phyloP scores from a whole-genome alignment of 306 rosid genomes.

The Castanospermum australe region DNA sequence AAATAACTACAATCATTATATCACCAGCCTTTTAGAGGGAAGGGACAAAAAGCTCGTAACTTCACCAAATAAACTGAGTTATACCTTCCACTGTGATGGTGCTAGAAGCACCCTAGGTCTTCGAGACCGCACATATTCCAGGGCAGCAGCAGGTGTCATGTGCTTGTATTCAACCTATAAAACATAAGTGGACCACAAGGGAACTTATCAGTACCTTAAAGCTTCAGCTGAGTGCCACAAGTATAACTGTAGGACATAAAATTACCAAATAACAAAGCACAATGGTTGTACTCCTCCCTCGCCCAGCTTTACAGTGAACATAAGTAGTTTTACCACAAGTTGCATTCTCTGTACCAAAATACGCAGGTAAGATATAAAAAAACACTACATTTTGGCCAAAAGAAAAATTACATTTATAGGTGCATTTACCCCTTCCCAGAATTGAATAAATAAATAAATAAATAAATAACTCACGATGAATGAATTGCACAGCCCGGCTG shows the following conservation, averaged over 20 bases:
- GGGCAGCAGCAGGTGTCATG: slow-evolving; percentile 84
- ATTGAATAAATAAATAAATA: neutral
- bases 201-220: neutral
- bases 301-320: slow-evolving; percentile 98
- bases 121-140: slow-evolving; percentile 84
- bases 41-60: too few relatives aligned
- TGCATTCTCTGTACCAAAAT: slow-evolving; percentile 54
- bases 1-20: neutral
- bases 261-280: slow-evolving; percentile 97
- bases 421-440: neutral
- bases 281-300: slow-evolving; percentile 96
- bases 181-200: slow-evolving; percentile 16
- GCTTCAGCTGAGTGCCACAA: slow-evolving; percentile 8
- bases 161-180: slow-evolving; percentile 78
- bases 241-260: neutral
- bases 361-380: neutral
- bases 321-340: slow-evolving; percentile 75
- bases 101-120: slow-evolving; percentile 92
- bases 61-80: neutral
- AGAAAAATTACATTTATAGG: too few relatives aligned
- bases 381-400: too few relatives aligned
- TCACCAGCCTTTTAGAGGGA: neutral
- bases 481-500: slow-evolving; percentile 86
- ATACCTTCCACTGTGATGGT: slow-evolving; percentile 93
- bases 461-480: slow-evolving; percentile 64